Conservation (phyloP, 2,329 filamentous ascomycete genomes). For the Trichophyton verrucosum region DNA sequence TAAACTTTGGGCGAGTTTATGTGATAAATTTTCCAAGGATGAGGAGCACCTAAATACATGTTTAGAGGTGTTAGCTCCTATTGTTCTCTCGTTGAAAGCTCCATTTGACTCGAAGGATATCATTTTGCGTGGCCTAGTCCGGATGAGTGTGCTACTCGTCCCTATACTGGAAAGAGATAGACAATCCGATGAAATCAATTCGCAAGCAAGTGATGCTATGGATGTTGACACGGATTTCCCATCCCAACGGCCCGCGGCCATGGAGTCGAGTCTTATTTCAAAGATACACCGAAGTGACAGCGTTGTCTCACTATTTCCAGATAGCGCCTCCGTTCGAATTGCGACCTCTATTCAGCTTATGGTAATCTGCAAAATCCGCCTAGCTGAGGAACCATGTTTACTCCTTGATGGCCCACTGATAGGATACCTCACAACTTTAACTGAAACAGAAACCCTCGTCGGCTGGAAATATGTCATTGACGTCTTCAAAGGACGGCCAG, state of each 20-base stretch:
- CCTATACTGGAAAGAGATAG: slow-evolving; percentile 23
- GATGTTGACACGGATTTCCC: slow-evolving; percentile 32
- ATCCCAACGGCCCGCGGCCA: slow-evolving; percentile 16
- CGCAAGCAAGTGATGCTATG: slow-evolving; percentile 24
- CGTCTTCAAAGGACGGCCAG: slow-evolving; percentile 14
- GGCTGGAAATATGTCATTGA: slow-evolving; percentile 22
- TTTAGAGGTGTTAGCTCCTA: slow-evolving; percentile 24
- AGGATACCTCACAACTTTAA: slow-evolving; percentile 27
- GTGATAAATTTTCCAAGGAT: slow-evolving; percentile 21
- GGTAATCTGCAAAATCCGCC: slow-evolving; percentile 18
- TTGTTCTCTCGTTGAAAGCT: slow-evolving; percentile 19
- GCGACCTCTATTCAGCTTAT: slow-evolving; percentile 26
- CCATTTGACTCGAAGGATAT: slow-evolving; percentile 14
- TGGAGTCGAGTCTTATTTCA: slow-evolving; percentile 17
- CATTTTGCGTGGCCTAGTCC: slow-evolving; percentile 17
- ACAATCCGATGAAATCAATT: slow-evolving; percentile 5
- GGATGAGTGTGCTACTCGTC: slow-evolving; percentile 20
- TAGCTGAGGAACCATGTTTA: slow-evolving; percentile 6
- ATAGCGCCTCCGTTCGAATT: slow-evolving; percentile 26
- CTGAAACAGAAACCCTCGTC: slow-evolving; percentile 28
- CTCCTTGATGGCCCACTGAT: slow-evolving; percentile 15
- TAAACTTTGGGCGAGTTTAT: slow-evolving; percentile 25
- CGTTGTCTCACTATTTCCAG: slow-evolving; percentile 19
- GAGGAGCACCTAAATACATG: slow-evolving; percentile 20
- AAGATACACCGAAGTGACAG: slow-evolving; percentile 22